Conservation (phyloP, 75 land plant genomes). For the Pinus albicaulis region DNA sequence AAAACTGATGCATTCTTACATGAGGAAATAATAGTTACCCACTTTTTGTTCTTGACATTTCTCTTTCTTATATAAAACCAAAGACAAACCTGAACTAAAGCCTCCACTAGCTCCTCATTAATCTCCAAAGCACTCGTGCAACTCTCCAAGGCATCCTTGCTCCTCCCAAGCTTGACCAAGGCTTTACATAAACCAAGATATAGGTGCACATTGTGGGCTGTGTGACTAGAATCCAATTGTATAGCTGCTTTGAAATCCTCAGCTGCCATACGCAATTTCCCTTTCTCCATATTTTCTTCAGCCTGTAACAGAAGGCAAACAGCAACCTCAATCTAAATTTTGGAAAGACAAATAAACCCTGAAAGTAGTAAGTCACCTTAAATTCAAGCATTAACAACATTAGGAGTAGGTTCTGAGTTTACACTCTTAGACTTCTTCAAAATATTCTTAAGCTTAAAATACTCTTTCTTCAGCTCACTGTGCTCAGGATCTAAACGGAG, state of each 20-base stretch:
- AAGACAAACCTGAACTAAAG: constrained; percentile 70
- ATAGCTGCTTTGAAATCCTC: constrained; percentile 87
- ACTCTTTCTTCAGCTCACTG: constrained; percentile 89
- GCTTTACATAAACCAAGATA: constrained; percentile 89
- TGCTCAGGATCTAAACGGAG: constrained; percentile 97
- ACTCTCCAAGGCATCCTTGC: constrained; percentile 82
- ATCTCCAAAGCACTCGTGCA: constrained; percentile 80
- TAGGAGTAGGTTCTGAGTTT: constrained; percentile 9
- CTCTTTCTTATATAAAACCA: too few species aligned
- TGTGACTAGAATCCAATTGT: constrained; percentile 77
- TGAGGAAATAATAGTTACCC: neutral
- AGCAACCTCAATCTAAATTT: neutral
- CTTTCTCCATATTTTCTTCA: constrained; percentile 82
- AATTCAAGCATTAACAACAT: neutral
- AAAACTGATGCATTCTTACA: constrained; percentile 2
- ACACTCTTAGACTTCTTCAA: constrained; percentile 95
- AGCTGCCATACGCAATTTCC: constrained; percentile 85
- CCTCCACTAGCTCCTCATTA: constrained; percentile 81
- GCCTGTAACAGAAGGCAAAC: constrained; percentile 51
- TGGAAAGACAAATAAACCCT: neutral
- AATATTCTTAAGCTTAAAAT: constrained; percentile 89
- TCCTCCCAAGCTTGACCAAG: constrained; percentile 91
- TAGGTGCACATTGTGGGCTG: constrained; percentile 84
- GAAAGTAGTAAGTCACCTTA: neutral
- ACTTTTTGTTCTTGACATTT: neutral